Percentiles rank a stretch among this genome's conserved stretches.
Evolutionary conservation across 805 yeast genomes (phyloP).

Genomic region (Metschnikowia drakensbergensis): DNA sequence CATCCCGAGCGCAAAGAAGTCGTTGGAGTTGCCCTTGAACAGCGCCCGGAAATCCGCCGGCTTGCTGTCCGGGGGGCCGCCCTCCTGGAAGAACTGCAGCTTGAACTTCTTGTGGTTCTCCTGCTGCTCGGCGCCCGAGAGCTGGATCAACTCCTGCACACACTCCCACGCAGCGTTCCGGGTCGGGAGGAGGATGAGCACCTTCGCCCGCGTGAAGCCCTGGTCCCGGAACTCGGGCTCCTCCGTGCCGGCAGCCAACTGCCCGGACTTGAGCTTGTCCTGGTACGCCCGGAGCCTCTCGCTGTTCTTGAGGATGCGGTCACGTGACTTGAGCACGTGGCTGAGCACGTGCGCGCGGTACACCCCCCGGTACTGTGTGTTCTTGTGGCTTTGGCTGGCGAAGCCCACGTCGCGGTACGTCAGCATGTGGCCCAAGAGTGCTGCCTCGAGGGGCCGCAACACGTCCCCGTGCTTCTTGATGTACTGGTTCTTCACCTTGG

Average conservation of each 20-base stretch:
- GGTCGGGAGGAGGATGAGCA: constrained; percentile 77
- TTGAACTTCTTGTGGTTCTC: constrained; percentile 78
- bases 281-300: constrained; percentile 46
- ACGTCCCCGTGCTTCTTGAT: constrained; percentile 13
- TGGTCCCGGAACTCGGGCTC: constrained; percentile 80
- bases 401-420: constrained; percentile 68
- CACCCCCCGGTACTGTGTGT: constrained; percentile 54
- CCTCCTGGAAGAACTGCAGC: constrained; percentile 59
- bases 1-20: constrained; percentile 85
- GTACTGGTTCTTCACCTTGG: constrained; percentile 25
- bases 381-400: constrained; percentile 51
- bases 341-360: constrained; percentile 72
- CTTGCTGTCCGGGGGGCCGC: constrained; percentile 49
- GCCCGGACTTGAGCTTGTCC: constrained; percentile 37
- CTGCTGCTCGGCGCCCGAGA: constrained; percentile 67
- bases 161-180: constrained; percentile 71
- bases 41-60: constrained; percentile 79
- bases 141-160: constrained; percentile 54
- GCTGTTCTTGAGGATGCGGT: constrained; percentile 74
- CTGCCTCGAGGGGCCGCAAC: constrained; percentile 39
- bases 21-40: constrained; percentile 88
- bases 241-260: constrained; percentile 28
- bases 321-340: constrained; percentile 84
- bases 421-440: constrained; percentile 60
- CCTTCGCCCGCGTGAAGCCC: constrained; percentile 93